phyloP scores from a whole-genome alignment of 139 green algal species.

The Coccomyxa sp. region DNA sequence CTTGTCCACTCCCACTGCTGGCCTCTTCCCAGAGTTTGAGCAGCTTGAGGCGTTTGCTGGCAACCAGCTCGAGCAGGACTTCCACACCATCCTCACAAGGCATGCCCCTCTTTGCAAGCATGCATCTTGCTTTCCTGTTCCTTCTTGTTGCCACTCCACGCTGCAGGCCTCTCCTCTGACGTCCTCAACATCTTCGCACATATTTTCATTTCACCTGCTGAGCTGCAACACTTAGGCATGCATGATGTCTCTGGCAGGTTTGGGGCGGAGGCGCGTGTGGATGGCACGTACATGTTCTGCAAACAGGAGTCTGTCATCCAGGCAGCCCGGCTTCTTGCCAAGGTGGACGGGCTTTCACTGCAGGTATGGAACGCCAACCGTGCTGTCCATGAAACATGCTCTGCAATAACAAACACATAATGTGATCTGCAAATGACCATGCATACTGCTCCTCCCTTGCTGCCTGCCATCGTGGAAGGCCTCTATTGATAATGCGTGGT shows the following conservation, averaged over 20 bases:
- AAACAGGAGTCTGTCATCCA: constrained; percentile 31
- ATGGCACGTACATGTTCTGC: constrained; percentile 57
- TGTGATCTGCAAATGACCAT: not conserved
- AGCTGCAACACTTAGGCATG: not conserved
- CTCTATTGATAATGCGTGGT: not conserved
- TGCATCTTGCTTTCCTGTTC: no score
- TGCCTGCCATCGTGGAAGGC: not conserved
- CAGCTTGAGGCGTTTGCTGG: constrained; percentile 60
- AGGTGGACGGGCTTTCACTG: constrained; percentile 21
- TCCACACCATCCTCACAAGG: constrained; percentile 20
- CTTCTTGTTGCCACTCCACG: no score
- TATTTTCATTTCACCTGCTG: no score
- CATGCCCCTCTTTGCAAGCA: not conserved
- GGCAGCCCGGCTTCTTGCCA: constrained; percentile 27
- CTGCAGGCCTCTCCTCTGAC: no score
- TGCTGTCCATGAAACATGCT: constrained; percentile 10
- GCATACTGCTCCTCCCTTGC: no score
- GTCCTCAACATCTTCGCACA: no score
- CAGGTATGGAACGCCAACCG: constrained; percentile 2
- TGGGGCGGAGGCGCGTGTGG: constrained; percentile 31
- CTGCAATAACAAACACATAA: not conserved
- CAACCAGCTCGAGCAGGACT: constrained; percentile 18
- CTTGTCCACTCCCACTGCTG: constrained; percentile 26
- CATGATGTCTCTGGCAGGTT: constrained; percentile 5
- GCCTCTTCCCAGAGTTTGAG: constrained; percentile 65